A percentile compares a stretch with the other conserved stretches of the same genome.
phyloP scores from a whole-genome alignment of 192 early-diverging fungal genomes.

The Dimargaris xerosporica region DNA sequence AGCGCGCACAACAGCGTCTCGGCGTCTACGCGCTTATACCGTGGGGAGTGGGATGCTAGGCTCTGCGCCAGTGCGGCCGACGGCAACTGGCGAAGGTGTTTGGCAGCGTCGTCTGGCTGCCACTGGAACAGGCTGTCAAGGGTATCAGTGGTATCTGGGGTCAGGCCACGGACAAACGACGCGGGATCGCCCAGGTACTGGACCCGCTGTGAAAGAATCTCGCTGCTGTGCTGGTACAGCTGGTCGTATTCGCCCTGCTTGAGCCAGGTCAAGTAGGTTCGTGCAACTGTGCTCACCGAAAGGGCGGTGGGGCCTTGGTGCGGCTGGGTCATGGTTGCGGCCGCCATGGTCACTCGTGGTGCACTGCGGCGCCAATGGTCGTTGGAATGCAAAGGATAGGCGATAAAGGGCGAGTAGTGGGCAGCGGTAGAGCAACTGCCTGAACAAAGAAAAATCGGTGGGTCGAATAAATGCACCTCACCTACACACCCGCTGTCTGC shows the following conservation, averaged over 20 bases:
- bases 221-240: conserved; percentile 4
- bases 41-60: not conserved
- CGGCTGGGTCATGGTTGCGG: too few relatives aligned
- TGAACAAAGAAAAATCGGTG: too few relatives aligned
- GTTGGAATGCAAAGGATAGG: too few relatives aligned
- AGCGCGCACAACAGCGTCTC: not conserved
- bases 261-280: not conserved
- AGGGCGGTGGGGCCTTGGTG: not conserved
- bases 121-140: conserved; percentile 9
- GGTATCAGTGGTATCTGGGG: not conserved
- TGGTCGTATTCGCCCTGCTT: not conserved
- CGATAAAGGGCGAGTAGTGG: too few relatives aligned
- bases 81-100: not conserved
- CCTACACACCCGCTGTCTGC: too few relatives aligned
- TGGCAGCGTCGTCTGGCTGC: not conserved
- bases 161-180: not conserved
- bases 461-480: too few relatives aligned
- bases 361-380: too few relatives aligned
- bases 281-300: not conserved
- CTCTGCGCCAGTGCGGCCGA: too few relatives aligned
- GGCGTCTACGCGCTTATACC: not conserved
- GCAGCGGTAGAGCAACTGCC: too few relatives aligned
- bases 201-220: not conserved
- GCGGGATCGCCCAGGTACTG: conserved; percentile 5
- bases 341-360: too few relatives aligned